A percentile compares a stretch with the other conserved stretches of the same genome.
Evolutionary conservation across 1,284 basidiomycete species (phyloP).

Genomic region (Ganoderma leucocontextum): DNA sequence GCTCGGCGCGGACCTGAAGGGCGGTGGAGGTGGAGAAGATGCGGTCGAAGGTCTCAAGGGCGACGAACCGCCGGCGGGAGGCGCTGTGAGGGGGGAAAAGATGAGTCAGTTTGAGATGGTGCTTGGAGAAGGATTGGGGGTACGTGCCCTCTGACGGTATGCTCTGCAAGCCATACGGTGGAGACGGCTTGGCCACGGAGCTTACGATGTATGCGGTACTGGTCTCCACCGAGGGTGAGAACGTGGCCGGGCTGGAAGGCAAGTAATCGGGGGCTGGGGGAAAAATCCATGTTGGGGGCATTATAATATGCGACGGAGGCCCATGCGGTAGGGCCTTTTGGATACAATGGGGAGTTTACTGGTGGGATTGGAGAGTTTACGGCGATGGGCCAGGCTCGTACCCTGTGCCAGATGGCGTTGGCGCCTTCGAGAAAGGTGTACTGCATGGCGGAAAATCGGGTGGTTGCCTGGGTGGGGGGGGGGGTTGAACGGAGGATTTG

Average conservation of each 20-base stretch:
- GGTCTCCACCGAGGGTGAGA: slow-evolving; percentile 1
- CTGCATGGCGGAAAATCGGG: not conserved
- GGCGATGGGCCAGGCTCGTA: not conserved
- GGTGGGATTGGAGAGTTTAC: not conserved
- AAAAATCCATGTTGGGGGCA: not conserved
- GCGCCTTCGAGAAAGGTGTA: not conserved
- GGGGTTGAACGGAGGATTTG: too few species aligned
- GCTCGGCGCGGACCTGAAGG: not conserved
- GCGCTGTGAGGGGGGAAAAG: not conserved
- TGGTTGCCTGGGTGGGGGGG: too few species aligned
- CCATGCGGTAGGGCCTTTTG: not conserved
- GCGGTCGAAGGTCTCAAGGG: slow-evolving; percentile 1
- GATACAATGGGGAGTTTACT: not conserved
- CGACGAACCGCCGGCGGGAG: not conserved
- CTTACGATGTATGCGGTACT: slow-evolving; percentile 6
- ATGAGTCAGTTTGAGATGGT: too few species aligned
- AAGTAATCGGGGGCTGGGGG: not conserved
- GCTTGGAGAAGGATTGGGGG: not conserved
- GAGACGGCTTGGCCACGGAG: not conserved
- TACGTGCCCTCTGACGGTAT: slow-evolving; percentile 5
- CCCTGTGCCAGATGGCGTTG: not conserved
- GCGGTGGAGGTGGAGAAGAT: not conserved
- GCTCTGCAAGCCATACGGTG: slow-evolving; percentile 4
- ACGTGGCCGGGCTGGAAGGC: not conserved
- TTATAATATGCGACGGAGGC: not conserved